Evolutionary conservation across 1,284 basidiomycete genomes (phyloP), one percentile per base, ranked within the genome.

Genomic region (Ustilago hordei): DNA sequence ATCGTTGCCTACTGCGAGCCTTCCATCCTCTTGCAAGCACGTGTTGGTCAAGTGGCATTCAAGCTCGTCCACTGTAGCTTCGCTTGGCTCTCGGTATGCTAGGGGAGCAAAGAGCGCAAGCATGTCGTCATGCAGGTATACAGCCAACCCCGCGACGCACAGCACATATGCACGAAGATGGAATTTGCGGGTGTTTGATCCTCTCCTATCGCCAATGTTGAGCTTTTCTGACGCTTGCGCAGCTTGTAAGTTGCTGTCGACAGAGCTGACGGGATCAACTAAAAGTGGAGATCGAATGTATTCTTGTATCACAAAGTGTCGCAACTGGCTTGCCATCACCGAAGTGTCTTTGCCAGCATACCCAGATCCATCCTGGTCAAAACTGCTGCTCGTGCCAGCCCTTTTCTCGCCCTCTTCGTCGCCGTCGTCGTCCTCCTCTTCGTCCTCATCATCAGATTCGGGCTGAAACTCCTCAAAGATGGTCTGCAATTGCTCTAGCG

Each of bases 251-350:
- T 54, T 43, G 19, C 38, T 41, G 9, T 43, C 32, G 5, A 43
- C 45, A 2, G 64, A 43, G 47, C 35, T 43, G 34, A 45, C 13
- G 0, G 75, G 75, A 36, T 67, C 50, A n/a, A 80, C 58, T 0
- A 81, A 68, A 12, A 78, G 63, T 57, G 83, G 64, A 15, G 47
- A 59, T 19, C 55, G 50, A 17, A 81, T 48, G 77, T 87, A 73
- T 39, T 94, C 95, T 90, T 99, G 97, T 59, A 98, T 92, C 19
- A 99, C 95, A 87, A 98, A 99, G 87, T 98, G 94, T 38, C 96
- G 90, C 45, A 99, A 89, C 77, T 98, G 96, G 19, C 94, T 95
- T 23, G 85, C 70, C 69, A 85, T 82, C 34, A 86, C 82, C 4
- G 79, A 69, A 6, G 83, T 85, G 34, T 78, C 75, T 19, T 71